These are phyloP conservation scores for Aspergillus ibericus DNA, from an alignment of 2,329 filamentous ascomycete genomes.

Conservation along the genomic window DNA sequence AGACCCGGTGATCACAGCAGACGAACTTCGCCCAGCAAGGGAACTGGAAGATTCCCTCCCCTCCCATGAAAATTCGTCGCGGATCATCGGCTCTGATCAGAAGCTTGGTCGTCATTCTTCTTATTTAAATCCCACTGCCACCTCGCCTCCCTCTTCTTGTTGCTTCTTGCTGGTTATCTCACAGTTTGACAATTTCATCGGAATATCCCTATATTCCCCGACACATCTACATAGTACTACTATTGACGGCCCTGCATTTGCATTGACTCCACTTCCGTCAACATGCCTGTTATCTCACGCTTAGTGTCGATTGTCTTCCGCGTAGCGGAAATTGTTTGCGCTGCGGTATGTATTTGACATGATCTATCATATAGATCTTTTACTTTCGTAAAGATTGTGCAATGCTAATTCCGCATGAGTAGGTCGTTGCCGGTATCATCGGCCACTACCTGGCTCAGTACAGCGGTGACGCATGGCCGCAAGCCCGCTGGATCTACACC, in stretches of 20 bases:
- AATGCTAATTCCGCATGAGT: conserved; percentile 18
- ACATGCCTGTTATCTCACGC: conserved; percentile 55
- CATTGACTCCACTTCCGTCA: background rate
- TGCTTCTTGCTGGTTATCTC: background rate
- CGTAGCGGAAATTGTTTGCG: conserved; percentile 66
- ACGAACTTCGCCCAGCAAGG: background rate
- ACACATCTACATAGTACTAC: background rate
- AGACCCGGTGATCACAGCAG: background rate
- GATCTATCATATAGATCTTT: background rate
- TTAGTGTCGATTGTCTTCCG: conserved; percentile 60
- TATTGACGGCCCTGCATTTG: conserved; percentile 1
- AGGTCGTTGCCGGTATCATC: conserved; percentile 66
- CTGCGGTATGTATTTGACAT: conserved; percentile 53
- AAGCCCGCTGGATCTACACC: conserved; percentile 72
- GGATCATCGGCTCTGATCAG: background rate
- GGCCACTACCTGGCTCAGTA: conserved; percentile 63
- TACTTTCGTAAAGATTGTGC: background rate
- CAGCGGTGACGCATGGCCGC: conserved; percentile 52
- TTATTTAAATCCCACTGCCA: conserved; percentile 11
- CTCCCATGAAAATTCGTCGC: background rate
- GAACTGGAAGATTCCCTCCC: background rate
- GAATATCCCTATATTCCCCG: background rate
- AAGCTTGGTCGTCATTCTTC: background rate
- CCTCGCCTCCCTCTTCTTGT: background rate
- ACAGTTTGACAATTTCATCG: background rate